Conservation (phyloP, 306 rosid genomes). For the Rosa lucieae region DNA sequence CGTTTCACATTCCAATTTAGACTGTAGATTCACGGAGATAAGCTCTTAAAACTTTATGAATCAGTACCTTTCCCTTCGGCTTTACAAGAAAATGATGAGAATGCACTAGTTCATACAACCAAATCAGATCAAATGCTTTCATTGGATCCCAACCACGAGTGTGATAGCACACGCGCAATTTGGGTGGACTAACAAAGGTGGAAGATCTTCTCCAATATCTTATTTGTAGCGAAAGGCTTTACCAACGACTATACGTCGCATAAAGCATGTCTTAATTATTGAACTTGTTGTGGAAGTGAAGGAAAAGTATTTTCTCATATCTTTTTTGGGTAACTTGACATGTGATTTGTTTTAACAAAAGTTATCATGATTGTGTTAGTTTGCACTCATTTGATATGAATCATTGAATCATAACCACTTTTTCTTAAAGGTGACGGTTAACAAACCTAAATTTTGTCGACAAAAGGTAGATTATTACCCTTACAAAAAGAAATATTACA, state of each 20-base stretch:
- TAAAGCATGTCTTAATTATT: neutral
- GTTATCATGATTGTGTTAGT: neutral
- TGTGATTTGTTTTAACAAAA: neutral
- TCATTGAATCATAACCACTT: neutral
- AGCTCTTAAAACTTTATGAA: slow-evolving; percentile 6
- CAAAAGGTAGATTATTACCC: neutral
- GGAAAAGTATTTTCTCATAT: neutral
- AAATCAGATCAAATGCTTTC: neutral
- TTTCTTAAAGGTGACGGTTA: neutral
- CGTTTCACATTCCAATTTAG: neutral
- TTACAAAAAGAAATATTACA: neutral
- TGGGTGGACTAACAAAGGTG: too few relatives aligned
- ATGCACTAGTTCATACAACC: neutral
- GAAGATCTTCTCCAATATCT: too few relatives aligned
- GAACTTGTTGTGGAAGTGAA: neutral
- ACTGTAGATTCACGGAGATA: slow-evolving; percentile 22
- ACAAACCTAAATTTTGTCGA: neutral
- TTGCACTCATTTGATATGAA: neutral
- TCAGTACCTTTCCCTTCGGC: neutral
- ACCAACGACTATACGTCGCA: neutral
- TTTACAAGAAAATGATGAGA: neutral
- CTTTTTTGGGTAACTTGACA: neutral
- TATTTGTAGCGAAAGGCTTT: too few relatives aligned
- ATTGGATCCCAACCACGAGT: neutral
- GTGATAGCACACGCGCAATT: too few relatives aligned